Conservation (phyloP, 805 yeast genomes). For the Hanseniaspora hatyaiensis region DNA sequence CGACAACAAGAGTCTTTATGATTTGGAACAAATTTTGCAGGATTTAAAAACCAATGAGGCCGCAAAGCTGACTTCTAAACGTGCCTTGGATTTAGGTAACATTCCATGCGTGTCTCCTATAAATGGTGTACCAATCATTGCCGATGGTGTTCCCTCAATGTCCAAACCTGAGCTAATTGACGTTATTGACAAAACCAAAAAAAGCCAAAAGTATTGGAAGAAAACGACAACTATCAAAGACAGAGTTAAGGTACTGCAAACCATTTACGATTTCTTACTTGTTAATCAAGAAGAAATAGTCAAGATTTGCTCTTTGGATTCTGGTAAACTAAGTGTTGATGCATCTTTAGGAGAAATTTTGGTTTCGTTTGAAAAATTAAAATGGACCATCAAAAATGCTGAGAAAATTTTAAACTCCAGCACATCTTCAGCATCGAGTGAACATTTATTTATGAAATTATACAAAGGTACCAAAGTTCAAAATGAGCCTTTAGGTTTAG, state of each 20-base stretch:
- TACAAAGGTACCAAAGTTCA: conserved; percentile 89
- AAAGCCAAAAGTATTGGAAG: conserved; percentile 30
- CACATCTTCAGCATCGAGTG: conserved; percentile 52
- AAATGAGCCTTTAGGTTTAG: conserved; percentile 81
- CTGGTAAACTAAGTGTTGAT: conserved; percentile 91
- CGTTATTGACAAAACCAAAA: conserved; percentile 35
- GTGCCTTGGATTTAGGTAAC: not conserved
- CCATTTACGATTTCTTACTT: conserved; percentile 59
- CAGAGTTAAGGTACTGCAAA: conserved; percentile 57
- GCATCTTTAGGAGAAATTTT: conserved; percentile 94
- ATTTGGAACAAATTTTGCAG: not conserved
- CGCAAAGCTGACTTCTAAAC: not conserved
- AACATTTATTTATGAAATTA: conserved; percentile 62
- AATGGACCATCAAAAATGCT: conserved; percentile 83
- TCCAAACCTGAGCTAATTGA: conserved; percentile 60
- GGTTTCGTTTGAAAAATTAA: conserved; percentile 85
- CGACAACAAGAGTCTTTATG: conserved; percentile 1
- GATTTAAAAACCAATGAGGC: not conserved
- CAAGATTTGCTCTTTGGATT: conserved; percentile 87
- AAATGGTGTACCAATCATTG: conserved; percentile 6
- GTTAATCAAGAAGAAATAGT: conserved; percentile 80
- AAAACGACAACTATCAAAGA: conserved; percentile 41
- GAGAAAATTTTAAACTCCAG: conserved; percentile 61
- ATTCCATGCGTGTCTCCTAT: conserved; percentile 9
- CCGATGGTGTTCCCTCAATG: conserved; percentile 25